Conservation (phyloP, 306 rosid species). For the Macrotyloma uniflorum region DNA sequence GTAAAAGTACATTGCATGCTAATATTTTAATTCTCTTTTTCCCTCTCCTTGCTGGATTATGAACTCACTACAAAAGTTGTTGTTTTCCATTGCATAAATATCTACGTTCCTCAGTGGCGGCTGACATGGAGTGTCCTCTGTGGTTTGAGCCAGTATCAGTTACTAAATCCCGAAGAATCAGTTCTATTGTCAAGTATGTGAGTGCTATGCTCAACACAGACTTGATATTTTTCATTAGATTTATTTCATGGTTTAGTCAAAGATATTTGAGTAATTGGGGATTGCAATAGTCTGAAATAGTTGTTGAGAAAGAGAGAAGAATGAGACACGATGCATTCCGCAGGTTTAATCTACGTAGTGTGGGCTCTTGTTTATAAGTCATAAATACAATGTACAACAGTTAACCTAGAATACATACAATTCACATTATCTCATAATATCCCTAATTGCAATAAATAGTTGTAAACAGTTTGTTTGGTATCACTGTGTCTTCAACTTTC, state of each 20-base stretch:
- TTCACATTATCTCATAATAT: not conserved
- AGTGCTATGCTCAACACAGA: slow-evolving; percentile 49
- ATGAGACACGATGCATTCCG: not conserved
- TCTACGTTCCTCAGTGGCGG: slow-evolving; percentile 62
- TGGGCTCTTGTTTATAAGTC: not conserved
- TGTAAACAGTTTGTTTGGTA: not conserved
- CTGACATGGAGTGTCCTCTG: slow-evolving; percentile 63
- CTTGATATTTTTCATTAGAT: slow-evolving; percentile 1
- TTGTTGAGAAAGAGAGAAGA: not conserved
- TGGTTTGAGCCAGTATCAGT: slow-evolving; percentile 98
- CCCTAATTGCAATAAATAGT: not conserved
- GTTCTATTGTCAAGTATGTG: slow-evolving; percentile 73
- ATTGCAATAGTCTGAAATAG: slow-evolving; percentile 18
- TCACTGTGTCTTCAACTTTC: not conserved
- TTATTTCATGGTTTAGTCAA: slow-evolving; percentile 3
- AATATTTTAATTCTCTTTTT: slow-evolving; percentile 26
- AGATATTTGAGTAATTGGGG: slow-evolving; percentile 28
- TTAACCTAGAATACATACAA: not conserved
- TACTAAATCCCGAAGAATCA: slow-evolving; percentile 80
- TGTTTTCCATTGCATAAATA: slow-evolving; percentile 28
- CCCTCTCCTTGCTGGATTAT: slow-evolving; percentile 12
- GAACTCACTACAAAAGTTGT: slow-evolving; percentile 19
- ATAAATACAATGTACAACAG: not conserved
- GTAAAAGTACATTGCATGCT: slow-evolving; percentile 58
- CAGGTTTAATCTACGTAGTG: not conserved